Evolutionary conservation across 805 yeast species (phyloP).

Genomic region (Starmerella tilneyi): DNA sequence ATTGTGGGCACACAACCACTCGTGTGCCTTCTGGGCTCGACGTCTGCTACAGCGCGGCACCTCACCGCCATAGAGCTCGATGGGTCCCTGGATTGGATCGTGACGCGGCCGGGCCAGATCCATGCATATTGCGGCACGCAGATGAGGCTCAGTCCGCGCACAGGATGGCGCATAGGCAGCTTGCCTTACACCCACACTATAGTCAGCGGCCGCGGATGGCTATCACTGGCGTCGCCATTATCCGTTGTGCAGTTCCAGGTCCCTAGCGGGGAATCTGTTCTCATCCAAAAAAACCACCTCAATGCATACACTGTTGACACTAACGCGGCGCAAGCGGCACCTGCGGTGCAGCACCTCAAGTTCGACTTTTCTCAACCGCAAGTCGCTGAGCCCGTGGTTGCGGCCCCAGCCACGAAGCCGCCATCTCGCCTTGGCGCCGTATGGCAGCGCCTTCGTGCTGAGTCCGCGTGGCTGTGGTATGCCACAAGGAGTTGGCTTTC

Average conservation of each 20-base stretch:
- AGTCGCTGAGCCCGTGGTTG: neutral
- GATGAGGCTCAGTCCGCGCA: constrained; percentile 26
- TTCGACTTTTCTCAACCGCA: constrained; percentile 5
- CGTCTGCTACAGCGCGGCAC: constrained; percentile 4
- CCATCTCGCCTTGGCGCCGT: neutral
- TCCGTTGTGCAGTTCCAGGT: constrained; percentile 35
- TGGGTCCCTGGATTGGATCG: constrained; percentile 37
- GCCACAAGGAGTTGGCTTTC: neutral
- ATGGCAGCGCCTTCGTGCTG: neutral
- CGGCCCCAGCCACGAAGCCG: neutral
- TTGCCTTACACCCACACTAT: constrained; percentile 30
- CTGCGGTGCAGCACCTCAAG: constrained; percentile 7
- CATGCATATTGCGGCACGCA: constrained; percentile 40
- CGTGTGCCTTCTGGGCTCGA: constrained; percentile 20
- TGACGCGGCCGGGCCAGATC: constrained; percentile 32
- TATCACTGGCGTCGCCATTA: constrained; percentile 36
- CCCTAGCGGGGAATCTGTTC: constrained; percentile 34
- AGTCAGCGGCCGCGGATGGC: constrained; percentile 38
- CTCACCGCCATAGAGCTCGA: constrained; percentile 34
- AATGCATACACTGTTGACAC: constrained; percentile 35
- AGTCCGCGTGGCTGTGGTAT: neutral
- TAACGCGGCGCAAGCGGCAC: constrained; percentile 12
- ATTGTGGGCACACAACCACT: constrained; percentile 22
- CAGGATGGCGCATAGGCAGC: constrained; percentile 20
- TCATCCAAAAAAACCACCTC: constrained; percentile 35